Evolutionary conservation across 192 early-diverging fungal genomes (phyloP), one percentile per base, ranked within the genome.

Genomic region (Rhizophagus clarus): DNA sequence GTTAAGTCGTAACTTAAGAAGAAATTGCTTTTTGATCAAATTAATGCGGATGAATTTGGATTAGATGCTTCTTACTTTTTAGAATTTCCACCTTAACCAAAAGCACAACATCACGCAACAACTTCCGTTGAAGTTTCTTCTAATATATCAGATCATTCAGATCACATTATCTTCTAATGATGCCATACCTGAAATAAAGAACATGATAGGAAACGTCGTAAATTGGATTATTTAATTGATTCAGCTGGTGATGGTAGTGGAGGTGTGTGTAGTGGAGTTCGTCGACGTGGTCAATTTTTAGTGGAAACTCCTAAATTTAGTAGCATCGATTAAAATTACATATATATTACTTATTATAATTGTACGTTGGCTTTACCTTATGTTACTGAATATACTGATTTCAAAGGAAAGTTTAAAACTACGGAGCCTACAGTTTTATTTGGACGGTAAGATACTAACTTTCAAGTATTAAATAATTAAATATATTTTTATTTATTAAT

Each of bases 351-450:
- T 64, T 92, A 93, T 84, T 89, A 88, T 80, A 89, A 92, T 72
- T 88, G 93, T 66, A 91, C 93, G 87, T 83, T 92, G 28, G 90
- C 92, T 63, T 84, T 97, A 34, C 95, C 95, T 22, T 97, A 88
- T 81, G 83, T 97, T 37, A 96, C 94, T 2, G 95, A 96, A 61
- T 95, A 93, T 85, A 89, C 91, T 1, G 91, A 88, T 26, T 97
- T 95, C 81, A 85, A 89, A 28, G 95, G 95, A 5, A 88, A 85
- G 11, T 89, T 97, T 5, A 91, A 90, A 83, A 93, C 92, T 6
- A 95, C 95, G 0, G 96, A 95, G 81, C 93, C 94, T 1, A 92
- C 92, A 2, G 89, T 94, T 82, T 89, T 88, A 47, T 95, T 94
- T 86, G 94, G 92, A 77, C 79, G 90, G 90, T 92, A 82, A 45